phyloP scores from a whole-genome alignment of 192 early-diverging fungal species.

The Chytriomyces confervae region DNA sequence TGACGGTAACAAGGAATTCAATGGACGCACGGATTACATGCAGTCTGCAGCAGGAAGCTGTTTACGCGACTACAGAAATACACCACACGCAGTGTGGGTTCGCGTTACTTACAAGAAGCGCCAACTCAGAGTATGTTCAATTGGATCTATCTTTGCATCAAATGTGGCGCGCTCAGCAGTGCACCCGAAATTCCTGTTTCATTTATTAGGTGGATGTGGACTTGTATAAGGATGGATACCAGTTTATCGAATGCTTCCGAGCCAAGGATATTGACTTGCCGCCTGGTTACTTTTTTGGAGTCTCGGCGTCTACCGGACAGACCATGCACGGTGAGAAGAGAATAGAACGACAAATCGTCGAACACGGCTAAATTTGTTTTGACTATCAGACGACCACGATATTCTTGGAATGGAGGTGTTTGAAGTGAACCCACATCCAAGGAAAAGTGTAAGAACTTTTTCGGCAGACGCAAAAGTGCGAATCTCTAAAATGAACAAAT shows the following conservation, averaged over 20 bases:
- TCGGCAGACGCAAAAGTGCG: neutral
- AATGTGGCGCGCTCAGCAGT: neutral
- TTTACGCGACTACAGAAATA: conserved; percentile 72
- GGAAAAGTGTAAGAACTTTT: conserved; percentile 37
- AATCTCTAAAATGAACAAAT: conserved; percentile 32
- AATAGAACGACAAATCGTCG: neutral
- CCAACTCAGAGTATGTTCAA: conserved; percentile 47
- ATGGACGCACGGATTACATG: conserved; percentile 50
- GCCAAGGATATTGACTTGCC: conserved; percentile 61
- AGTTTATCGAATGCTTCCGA: conserved; percentile 65
- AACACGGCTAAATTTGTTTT: neutral
- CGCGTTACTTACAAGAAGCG: conserved; percentile 67
- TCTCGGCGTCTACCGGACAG: conserved; percentile 50
- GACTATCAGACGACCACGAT: conserved; percentile 76
- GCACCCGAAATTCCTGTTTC: too few species aligned
- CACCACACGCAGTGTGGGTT: conserved; percentile 56
- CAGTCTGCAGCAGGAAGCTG: conserved; percentile 52
- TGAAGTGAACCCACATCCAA: conserved; percentile 68
- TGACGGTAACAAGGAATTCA: conserved; percentile 62
- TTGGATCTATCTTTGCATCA: conserved; percentile 11
- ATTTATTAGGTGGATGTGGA: conserved; percentile 53
- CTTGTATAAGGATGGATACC: conserved; percentile 54
- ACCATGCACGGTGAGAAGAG: conserved; percentile 34
- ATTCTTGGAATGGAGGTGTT: conserved; percentile 69
- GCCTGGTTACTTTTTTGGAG: conserved; percentile 76